These are phyloP conservation scores for Aspergillus sp. DNA, from an alignment of 2,329 filamentous ascomycete genomes.

Conservation along the genomic window DNA sequence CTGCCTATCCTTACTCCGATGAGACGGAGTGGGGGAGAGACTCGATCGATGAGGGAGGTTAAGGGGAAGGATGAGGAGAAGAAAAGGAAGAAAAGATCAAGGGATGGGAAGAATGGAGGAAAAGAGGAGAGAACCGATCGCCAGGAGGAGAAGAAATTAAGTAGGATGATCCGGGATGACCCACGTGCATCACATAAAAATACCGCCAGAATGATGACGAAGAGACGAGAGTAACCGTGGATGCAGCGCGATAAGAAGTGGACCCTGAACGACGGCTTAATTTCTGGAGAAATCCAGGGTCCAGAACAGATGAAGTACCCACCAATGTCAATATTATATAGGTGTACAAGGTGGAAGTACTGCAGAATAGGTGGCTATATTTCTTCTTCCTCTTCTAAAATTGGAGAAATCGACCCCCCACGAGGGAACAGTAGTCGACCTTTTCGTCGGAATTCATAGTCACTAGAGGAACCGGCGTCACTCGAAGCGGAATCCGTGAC, in stretches of 20 bases:
- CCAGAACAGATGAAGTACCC: neutral
- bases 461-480: too few relatives aligned
- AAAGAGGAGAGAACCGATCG: neutral
- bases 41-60: neutral
- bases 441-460: too few relatives aligned
- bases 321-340: neutral
- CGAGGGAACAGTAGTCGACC: neutral
- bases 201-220: too few relatives aligned
- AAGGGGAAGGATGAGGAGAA: neutral
- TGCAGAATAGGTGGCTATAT: neutral
- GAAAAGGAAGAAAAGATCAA: neutral
- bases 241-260: too few relatives aligned
- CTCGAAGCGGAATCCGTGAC: neutral
- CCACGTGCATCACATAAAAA: neutral
- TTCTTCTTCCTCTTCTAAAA: conserved; percentile 33
- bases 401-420: conserved; percentile 20
- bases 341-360: too few relatives aligned
- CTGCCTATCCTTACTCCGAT: too few relatives aligned
- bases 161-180: neutral
- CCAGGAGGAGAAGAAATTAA: neutral
- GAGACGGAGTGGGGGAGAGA: neutral
- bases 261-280: too few relatives aligned
- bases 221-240: too few relatives aligned
- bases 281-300: neutral
- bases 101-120: too few relatives aligned